These are phyloP conservation scores for Coemansia sp. DNA, from an alignment of 192 early-diverging fungal genomes.

Conservation along the genomic window DNA sequence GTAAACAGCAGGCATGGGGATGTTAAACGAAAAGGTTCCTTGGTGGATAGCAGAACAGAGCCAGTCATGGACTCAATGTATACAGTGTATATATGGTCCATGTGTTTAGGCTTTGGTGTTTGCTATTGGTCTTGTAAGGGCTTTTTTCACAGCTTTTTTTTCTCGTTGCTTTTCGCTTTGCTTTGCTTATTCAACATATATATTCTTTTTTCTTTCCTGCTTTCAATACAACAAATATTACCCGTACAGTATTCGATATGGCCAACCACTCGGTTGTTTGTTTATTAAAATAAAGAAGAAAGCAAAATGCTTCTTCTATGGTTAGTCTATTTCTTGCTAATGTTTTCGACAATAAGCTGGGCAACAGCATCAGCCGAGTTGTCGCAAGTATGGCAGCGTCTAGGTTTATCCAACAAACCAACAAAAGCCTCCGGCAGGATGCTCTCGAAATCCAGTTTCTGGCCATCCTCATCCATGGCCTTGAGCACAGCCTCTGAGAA, in stretches of 20 bases:
- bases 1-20: neutral
- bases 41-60: too few species aligned
- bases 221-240: neutral
- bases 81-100: too few species aligned
- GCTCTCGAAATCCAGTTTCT: slow-evolving; percentile 53
- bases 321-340: neutral
- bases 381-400: slow-evolving; percentile 52
- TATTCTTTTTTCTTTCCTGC: neutral
- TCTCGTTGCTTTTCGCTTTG: neutral
- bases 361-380: slow-evolving; percentile 48
- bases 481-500: slow-evolving; percentile 88
- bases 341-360: slow-evolving; percentile 20
- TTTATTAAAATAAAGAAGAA: neutral
- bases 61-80: too few species aligned
- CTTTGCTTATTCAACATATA: neutral
- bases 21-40: neutral
- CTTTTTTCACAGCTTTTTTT: neutral
- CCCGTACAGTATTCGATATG: too few species aligned
- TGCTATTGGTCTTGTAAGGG: too few species aligned
- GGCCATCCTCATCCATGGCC: slow-evolving; percentile 56
- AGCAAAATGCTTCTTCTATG: too few species aligned
- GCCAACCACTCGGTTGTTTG: too few species aligned
- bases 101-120: too few species aligned
- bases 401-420: slow-evolving; percentile 67
- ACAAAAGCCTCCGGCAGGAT: slow-evolving; percentile 68